These are phyloP conservation scores for Hyphopichia buzzinii DNA, from an alignment of 1,139 yeast genomes.

Conservation along the genomic window DNA sequence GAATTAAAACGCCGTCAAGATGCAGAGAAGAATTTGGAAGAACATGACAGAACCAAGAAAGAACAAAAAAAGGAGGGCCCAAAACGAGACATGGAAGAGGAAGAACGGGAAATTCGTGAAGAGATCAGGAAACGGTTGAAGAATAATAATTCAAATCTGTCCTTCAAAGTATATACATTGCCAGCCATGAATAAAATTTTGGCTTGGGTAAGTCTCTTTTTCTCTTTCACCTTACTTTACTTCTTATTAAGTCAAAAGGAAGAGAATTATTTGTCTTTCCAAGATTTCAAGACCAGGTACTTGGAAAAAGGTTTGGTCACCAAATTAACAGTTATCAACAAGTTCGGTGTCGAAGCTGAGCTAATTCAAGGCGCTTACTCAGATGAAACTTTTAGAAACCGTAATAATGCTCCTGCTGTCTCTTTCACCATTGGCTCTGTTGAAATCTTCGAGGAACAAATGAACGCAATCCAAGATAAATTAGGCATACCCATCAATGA, in stretches of 20 bases:
- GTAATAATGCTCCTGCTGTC: conserved; percentile 43
- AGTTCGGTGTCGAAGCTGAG: conserved; percentile 71
- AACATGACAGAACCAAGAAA: conserved; percentile 10
- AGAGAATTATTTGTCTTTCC: conserved; percentile 64
- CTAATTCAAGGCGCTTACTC: conserved; percentile 59
- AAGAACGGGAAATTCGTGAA: conserved; percentile 30
- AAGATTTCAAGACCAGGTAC: conserved; percentile 82
- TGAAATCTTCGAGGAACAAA: conserved; percentile 83
- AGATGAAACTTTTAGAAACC: conserved; percentile 38
- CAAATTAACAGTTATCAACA: conserved; percentile 72
- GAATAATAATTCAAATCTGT: conserved; percentile 15
- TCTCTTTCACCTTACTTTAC: conserved; percentile 13
- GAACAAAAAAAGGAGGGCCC: conserved; percentile 8
- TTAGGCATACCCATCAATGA: conserved; percentile 61
- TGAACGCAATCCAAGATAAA: conserved; percentile 72
- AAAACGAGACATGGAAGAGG: conserved; percentile 11
- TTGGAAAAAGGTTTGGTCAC: conserved; percentile 83
- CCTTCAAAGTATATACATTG: background rate
- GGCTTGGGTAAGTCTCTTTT: conserved; percentile 12
- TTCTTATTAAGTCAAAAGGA: conserved; percentile 13
- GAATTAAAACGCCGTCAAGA: conserved; percentile 10
- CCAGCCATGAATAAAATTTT: conserved; percentile 10
- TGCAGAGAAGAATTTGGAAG: conserved; percentile 6
- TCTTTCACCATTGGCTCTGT: conserved; percentile 87
- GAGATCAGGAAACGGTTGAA: conserved; percentile 31